Evolutionary conservation across 148 eudicot genomes (phyloP).

Genomic region (Fallopia convolvulus): DNA sequence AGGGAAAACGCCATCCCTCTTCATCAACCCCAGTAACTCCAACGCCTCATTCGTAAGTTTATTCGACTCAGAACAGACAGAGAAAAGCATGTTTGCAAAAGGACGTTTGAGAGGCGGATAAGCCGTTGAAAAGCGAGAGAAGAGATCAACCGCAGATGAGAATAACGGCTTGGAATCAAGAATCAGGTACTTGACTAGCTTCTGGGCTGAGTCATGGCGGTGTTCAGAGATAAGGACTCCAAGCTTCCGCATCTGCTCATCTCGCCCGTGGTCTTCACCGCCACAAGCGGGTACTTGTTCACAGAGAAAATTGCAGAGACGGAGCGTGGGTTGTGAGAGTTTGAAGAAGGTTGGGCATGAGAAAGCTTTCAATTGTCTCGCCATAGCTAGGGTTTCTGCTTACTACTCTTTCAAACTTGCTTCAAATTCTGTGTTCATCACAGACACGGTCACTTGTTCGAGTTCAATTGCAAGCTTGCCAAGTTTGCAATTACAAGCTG

Average conservation of each 20-base stretch:
- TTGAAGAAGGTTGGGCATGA: not conserved
- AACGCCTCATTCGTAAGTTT: conserved; percentile 27
- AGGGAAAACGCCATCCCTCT: conserved; percentile 40
- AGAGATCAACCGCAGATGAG: conserved; percentile 27
- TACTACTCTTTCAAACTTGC: not conserved
- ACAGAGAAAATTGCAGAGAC: not conserved
- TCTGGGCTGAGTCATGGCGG: conserved; percentile 44
- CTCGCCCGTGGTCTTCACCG: not conserved
- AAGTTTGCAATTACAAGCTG: no score
- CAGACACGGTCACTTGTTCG: not conserved
- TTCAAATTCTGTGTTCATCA: not conserved
- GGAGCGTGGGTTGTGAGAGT: not conserved
- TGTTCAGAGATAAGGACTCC: conserved; percentile 35
- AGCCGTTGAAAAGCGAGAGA: conserved; percentile 26
- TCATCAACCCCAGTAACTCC: conserved; percentile 27
- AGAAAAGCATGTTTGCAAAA: conserved; percentile 32
- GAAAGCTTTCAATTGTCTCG: conserved; percentile 4
- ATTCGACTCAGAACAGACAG: conserved; percentile 43
- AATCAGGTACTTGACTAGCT: conserved; percentile 31
- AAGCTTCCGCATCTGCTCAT: conserved; percentile 41
- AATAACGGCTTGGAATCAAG: conserved; percentile 21
- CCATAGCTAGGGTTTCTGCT: conserved; percentile 4
- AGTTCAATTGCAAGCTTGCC: not conserved
- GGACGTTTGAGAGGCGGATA: conserved; percentile 25
- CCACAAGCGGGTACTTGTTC: no score